Evolutionary conservation across 108 stramenopile genomes (phyloP).

Genomic region (Fistulifera pelliculosa): DNA sequence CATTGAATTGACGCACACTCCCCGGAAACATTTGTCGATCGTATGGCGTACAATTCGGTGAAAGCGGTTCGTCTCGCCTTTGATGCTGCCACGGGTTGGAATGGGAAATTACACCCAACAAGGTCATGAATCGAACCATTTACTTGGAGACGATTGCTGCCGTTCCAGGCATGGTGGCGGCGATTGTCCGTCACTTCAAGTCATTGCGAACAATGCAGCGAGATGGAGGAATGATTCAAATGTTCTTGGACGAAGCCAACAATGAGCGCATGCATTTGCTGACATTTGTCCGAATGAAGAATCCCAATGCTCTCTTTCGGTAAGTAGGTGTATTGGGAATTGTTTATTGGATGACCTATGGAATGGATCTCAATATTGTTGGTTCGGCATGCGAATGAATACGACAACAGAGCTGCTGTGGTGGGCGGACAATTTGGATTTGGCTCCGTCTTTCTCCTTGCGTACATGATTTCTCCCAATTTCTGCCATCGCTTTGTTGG

Average conservation of each 20-base stretch:
- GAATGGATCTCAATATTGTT: too few relatives aligned
- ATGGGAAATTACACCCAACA: constrained; percentile 45
- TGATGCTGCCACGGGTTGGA: constrained; percentile 61
- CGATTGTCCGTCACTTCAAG: constrained; percentile 83
- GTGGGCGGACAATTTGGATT: constrained; percentile 75
- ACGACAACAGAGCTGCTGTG: constrained; percentile 42
- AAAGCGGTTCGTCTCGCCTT: constrained; percentile 52
- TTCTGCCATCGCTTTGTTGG: constrained; percentile 96
- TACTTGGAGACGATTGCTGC: constrained; percentile 86
- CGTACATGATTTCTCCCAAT: constrained; percentile 84
- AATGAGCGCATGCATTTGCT: constrained; percentile 97
- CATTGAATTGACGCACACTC: constrained; percentile 53
- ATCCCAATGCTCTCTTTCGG: constrained; percentile 55
- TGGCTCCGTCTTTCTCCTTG: constrained; percentile 60
- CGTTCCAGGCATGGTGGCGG: constrained; percentile 84
- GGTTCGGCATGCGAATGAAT: too few relatives aligned
- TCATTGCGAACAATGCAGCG: constrained; percentile 86
- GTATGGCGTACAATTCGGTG: constrained; percentile 48
- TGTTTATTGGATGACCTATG: too few relatives aligned
- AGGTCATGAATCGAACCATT: constrained; percentile 72
- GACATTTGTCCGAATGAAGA: constrained; percentile 79
- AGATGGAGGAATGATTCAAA: constrained; percentile 89
- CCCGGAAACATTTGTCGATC: constrained; percentile 39
- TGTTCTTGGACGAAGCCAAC: constrained; percentile 96
- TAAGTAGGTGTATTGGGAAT: too few relatives aligned